Base-by-base conservation (phyloP, 2,329 filamentous ascomycete genomes). In the Coniella lustricola region DNA sequence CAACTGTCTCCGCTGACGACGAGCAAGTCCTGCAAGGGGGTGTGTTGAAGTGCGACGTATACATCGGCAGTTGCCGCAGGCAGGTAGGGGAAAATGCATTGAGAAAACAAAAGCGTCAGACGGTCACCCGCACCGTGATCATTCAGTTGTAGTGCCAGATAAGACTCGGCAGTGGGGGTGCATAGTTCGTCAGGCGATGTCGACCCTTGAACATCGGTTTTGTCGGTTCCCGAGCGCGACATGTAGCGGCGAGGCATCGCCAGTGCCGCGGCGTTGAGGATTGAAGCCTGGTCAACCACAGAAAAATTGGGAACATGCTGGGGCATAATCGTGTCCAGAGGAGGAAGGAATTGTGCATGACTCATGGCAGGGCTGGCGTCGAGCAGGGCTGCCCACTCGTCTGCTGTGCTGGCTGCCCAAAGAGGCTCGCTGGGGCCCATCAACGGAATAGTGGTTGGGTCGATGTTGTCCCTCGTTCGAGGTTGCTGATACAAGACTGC, bases 1-100 rank as follows among this genome's bases (percentile, higher is more conserved):
- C 76, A 81, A 45, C 71, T 77, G 52, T 81, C 73, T 41, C 78
- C 77, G 22, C 74, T 74, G 7, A 81, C 75, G 10, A 76, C 76
- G 16, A 82, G 67, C 1, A 82, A 69, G 54, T 73, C 72, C 52
- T 74, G 71, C 4, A 82, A 69, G n/a, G 78, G 79, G 0, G 77
- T 80, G 57, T 77, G 67, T 54, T 80, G 69, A 1, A 82, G 64
- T 1, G 79, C 76, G 16, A 81, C 63, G 58, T 80, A 81, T 0
- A 75, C 73, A 58, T 75, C 73, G 41, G 71, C 74, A 16, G 71
- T 61, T 13, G 70, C 64, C 12, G 67, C 73, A 31, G 32, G n/a
- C 3, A 13, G 3, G n/a, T 25, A 21, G 2, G 31, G 40, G 5
- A n/a, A 33, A 2, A 32, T 12, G 12, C 16, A 7, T 43, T 55